phyloP scores from a whole-genome alignment of 257 asterid genomes.

The Nicotiana undulata region DNA sequence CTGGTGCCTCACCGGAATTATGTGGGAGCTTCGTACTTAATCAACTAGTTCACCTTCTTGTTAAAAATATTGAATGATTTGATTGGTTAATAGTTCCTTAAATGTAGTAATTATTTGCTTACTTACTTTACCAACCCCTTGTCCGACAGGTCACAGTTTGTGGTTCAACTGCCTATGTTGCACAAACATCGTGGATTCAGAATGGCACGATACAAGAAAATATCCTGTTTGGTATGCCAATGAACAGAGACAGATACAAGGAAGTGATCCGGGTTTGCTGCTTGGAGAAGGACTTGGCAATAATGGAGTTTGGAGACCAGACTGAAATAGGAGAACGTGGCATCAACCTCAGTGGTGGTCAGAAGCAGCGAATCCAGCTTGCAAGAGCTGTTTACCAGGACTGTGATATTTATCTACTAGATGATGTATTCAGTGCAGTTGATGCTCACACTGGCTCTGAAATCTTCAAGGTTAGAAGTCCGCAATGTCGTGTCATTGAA shows the following conservation, averaged over 20 bases:
- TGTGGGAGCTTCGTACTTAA: neutral
- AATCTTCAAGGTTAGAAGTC: conserved; percentile 61
- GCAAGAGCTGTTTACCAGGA: conserved; percentile 97
- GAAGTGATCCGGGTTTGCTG: conserved; percentile 76
- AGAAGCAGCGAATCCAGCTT: conserved; percentile 90
- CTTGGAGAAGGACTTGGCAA: conserved; percentile 88
- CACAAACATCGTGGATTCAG: conserved; percentile 96
- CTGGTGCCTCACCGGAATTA: neutral
- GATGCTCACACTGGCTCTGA: conserved; percentile 99
- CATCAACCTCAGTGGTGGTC: conserved; percentile 96
- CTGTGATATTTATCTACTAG: conserved; percentile 81
- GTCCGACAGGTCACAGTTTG: conserved; percentile 59
- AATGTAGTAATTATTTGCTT: neutral
- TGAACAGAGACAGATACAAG: conserved; percentile 53
- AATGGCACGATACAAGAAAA: conserved; percentile 90
- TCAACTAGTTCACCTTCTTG: neutral
- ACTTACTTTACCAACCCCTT: neutral
- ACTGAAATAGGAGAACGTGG: conserved; percentile 99
- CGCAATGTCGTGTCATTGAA: neutral
- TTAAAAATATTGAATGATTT: neutral
- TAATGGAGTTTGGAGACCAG: conserved; percentile 96
- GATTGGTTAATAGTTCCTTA: neutral
- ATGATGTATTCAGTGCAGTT: conserved; percentile 90
- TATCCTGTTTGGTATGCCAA: conserved; percentile 59
- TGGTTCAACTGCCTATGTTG: conserved; percentile 92